phyloP scores from a whole-genome alignment of 345 rosid species.

The Syzygium jambos region DNA sequence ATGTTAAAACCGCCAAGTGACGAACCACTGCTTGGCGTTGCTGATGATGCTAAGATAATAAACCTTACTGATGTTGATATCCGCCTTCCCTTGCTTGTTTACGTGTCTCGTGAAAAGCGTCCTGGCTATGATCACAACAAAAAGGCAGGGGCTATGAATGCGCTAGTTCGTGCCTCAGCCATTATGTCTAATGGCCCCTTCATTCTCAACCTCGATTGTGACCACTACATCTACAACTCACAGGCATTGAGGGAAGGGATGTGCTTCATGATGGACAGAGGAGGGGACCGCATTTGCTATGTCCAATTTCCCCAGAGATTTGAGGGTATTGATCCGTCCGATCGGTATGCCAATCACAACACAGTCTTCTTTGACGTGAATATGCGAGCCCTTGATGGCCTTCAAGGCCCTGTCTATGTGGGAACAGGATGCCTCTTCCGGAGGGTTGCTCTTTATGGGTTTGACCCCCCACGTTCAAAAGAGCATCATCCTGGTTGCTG shows the following conservation, averaged over 20 bases:
- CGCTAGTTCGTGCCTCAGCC: conserved; percentile 94
- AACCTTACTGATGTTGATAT: conserved; percentile 84
- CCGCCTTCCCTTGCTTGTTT: conserved; percentile 94
- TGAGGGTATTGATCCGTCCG: conserved; percentile 98
- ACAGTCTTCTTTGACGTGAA: conserved; percentile 98
- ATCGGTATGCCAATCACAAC: conserved; percentile 95
- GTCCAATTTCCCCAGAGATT: conserved; percentile 98
- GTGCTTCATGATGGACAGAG: conserved; percentile 99
- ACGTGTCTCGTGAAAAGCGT: conserved; percentile 97
- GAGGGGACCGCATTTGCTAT: conserved; percentile 89
- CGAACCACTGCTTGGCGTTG: conserved; percentile 64
- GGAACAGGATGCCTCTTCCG: conserved; percentile 98
- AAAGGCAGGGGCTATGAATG: conserved; percentile 99
- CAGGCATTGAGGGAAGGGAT: conserved; percentile 94
- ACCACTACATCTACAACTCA: conserved; percentile 95
- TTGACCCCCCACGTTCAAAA: conserved; percentile 80
- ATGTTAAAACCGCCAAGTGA: conserved; percentile 98
- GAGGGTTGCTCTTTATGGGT: conserved; percentile 87
- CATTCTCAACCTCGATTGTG: conserved; percentile 96
- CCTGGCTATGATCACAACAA: conserved; percentile 98
- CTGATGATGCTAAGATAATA: conserved; percentile 51
- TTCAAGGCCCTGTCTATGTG: conserved; percentile 96
- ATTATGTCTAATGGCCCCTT: conserved; percentile 97
- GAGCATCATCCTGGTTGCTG: conserved; percentile 59
- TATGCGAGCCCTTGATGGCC: conserved; percentile 98